Base-by-base conservation (phyloP, 495 filamentous ascomycete genomes). In the Daldinia caldariorum region DNA sequence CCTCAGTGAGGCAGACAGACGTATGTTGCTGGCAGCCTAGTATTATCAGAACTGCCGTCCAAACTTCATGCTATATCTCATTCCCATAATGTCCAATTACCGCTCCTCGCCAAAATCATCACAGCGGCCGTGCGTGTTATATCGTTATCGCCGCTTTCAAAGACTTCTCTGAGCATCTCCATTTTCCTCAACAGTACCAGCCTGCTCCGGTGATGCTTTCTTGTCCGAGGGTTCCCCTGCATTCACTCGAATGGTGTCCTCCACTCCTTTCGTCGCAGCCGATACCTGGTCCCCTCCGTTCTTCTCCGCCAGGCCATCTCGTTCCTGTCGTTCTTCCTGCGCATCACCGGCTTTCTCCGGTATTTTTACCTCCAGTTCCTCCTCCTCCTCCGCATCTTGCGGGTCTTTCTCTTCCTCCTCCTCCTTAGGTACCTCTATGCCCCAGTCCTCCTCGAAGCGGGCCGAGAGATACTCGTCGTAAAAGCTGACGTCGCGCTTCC, bases 401-500 rank as follows among this genome's bases (percentile, higher is more conserved):
- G 18, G 26, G 14, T 47, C 22, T 3, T 37, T n/a, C 3, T 43
- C 39, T 1, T 43, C 39, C 1, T n/a, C 34, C 4, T 6, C 43
- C 32, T 59, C 18, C 22, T 45, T 26, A 7, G 78, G 79, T 43
- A 83, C 84, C 58, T 89, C 87, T 61, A 91, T 85, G 0, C 86
- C 89, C 91, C 91, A 97, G 61, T 87, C 89, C 37, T 85, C 77
- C 78, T 93, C 88, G 38, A 88, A 91, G 41, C 90, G 83, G 4
- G 81, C 69, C 54, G 88, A 86, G 73, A 92, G 89, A 76, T 86
- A 91, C 6, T 84, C 78, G 66, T 94, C 88, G 69, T 90, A 94
- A 18, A 85, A 80, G n/a, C 93, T 92, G 2, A 82, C 76, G n/a
- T 80, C 78, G 50, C 92, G 86, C 70, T 87, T 80, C 59, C 83